These are phyloP conservation scores for Trichoderma guizhouense DNA, from an alignment of 2,329 filamentous ascomycete genomes.

Conservation along the genomic window DNA sequence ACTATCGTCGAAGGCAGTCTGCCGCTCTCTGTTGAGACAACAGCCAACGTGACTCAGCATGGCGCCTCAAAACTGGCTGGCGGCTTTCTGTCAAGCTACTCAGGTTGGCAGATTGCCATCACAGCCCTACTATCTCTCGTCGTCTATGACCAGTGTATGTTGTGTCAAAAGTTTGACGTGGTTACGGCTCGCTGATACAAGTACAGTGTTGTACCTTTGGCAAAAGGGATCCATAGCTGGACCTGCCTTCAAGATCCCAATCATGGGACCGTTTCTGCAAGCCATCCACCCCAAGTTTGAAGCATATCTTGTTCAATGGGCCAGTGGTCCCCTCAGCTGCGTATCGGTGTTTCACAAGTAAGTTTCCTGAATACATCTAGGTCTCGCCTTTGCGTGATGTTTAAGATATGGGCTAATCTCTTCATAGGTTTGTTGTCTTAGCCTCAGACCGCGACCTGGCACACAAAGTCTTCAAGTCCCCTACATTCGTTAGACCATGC, in stretches of 20 bases:
- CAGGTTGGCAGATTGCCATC: background rate
- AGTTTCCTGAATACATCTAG: background rate
- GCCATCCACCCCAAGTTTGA: slow-evolving; percentile 11
- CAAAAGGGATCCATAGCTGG: slow-evolving; percentile 8
- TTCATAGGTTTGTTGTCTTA: slow-evolving; percentile 2
- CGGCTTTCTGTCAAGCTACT: background rate
- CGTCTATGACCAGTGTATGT: slow-evolving; percentile 6
- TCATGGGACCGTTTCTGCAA: slow-evolving; percentile 11
- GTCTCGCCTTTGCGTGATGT: background rate
- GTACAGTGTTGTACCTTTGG: background rate
- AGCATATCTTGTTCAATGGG: slow-evolving; percentile 3
- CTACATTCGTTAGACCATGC: slow-evolving; percentile 4
- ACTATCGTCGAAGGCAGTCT: slow-evolving; percentile 4
- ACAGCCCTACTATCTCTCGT: background rate
- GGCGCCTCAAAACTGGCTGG: background rate
- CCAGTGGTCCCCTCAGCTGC: slow-evolving; percentile 5
- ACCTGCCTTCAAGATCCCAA: slow-evolving; percentile 5
- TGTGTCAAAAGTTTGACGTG: too few species aligned
- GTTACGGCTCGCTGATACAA: background rate
- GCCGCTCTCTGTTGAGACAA: background rate
- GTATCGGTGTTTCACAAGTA: slow-evolving; percentile 14
- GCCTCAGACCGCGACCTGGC: slow-evolving; percentile 6
- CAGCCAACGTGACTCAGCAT: background rate
- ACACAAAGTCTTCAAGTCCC: slow-evolving; percentile 14
- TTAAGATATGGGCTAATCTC: background rate